Evolutionary conservation across 2,329 filamentous ascomycete genomes (phyloP), one percentile per base, ranked within the genome.

Genomic region (Apiospora marii): DNA sequence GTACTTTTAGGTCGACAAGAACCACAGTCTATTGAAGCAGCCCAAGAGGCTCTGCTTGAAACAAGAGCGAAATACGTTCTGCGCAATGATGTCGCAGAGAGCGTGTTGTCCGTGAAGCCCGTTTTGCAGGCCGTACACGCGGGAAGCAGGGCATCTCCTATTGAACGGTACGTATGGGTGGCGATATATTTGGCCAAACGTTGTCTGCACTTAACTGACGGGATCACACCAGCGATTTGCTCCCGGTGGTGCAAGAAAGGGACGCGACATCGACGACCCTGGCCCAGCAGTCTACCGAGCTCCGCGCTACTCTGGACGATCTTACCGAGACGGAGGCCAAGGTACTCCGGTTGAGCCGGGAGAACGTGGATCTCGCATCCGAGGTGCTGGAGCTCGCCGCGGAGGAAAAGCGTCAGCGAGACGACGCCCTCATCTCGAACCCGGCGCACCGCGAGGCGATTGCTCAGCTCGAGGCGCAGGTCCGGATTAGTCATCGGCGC

Each of bases 51-150:
- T 69, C 87, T 94, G 30, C 85, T 96, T 43, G 89, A 94, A 76
- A 90, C 93, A 37, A 91, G 91, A 78, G 91, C 93, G 71, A 87
- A 87, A 72, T 93, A 94, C 81, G 87, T 90, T 53, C 85, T 96
- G 72, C 90, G 90, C 74, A 92, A 92, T 80, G 90, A 90, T 74
- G 91, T 93, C 30, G 86, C 92, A 30, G 90, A 93, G 74, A 90
- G 88, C 67, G 90, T 94, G 70, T 82, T 96, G 75, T 90, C 90
- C 76, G 91, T 91, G 72, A 92, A 94, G 77, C 94, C 94, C 10
- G 91, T 93, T 53, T 84, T 97, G 72, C 94, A 93, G 78, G 92
- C 94, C 8, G 90, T 96, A 51, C 93, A 97, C 80, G 85, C 89
- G 73, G 91, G 91, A 61, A 89, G 88, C 16, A 87, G 89, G 73